phyloP scores from a whole-genome alignment of 2,329 filamentous ascomycete species.

The Pseudocercospora pini-densiflorae region DNA sequence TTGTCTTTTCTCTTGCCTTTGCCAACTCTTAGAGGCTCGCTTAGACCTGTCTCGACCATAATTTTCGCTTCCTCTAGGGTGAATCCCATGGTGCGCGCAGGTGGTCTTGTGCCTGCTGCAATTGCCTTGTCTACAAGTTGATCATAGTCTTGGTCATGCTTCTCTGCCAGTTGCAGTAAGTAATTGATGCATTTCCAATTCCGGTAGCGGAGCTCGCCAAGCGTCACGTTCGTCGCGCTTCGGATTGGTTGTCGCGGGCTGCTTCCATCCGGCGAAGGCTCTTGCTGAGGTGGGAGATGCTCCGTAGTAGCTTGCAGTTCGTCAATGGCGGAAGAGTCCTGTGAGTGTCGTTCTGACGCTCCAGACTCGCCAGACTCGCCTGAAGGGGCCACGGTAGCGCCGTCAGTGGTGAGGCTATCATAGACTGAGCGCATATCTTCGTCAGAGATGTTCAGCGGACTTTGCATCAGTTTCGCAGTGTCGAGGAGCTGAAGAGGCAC shows the following conservation, averaged over 20 bases:
- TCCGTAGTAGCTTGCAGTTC: not conserved
- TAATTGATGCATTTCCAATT: conserved; percentile 56
- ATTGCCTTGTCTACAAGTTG: conserved; percentile 36
- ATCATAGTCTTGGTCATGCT: conserved; percentile 34
- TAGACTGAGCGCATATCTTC: conserved; percentile 46
- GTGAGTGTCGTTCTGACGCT: not conserved
- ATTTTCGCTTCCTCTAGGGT: conserved; percentile 13
- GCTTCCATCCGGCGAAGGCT: not conserved
- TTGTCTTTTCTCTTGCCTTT: not conserved
- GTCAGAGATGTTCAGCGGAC: conserved; percentile 27
- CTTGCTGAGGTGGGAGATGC: not conserved
- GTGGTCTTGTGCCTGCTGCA: conserved; percentile 28
- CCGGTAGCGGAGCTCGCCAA: conserved; percentile 53
- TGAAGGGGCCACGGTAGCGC: not conserved
- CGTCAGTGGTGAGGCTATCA: conserved; percentile 51
- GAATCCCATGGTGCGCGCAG: conserved; percentile 21
- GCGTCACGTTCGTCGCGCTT: conserved; percentile 39
- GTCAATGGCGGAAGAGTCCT: not conserved
- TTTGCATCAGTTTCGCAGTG: conserved; percentile 17
- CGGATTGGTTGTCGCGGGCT: not conserved
- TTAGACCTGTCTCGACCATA: conserved; percentile 16
- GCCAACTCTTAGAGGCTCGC: not conserved
- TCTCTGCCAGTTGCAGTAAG: conserved; percentile 43
- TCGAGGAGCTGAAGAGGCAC: conserved; percentile 44
- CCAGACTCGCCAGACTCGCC: not conserved